Conservation (phyloP, 148 eudicot genomes). For the Nepenthes gracilis region DNA sequence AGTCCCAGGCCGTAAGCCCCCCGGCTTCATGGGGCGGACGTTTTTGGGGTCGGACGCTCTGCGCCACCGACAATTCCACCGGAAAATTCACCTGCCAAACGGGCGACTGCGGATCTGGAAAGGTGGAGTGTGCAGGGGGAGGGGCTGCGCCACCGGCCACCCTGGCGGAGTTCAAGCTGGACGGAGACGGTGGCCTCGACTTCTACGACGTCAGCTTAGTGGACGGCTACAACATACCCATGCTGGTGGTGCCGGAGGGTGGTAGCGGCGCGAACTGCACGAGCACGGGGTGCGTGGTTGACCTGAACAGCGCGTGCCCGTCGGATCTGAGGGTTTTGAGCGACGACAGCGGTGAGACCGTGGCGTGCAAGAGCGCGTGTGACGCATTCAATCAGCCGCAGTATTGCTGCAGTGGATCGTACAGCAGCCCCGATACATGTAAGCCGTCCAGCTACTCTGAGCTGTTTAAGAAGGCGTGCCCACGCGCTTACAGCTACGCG, state of each 20-base stretch:
- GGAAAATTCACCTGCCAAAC: conserved; percentile 56
- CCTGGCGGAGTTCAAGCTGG: conserved; percentile 56
- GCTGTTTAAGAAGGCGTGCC: conserved; percentile 64
- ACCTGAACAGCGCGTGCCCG: conserved; percentile 45
- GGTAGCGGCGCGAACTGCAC: conserved; percentile 50
- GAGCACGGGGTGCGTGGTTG: conserved; percentile 38
- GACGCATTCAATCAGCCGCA: conserved; percentile 31
- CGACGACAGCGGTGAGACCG: conserved; percentile 1
- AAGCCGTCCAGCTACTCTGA: conserved; percentile 53
- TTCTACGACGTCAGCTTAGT: conserved; percentile 78
- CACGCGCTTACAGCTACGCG: conserved; percentile 80
- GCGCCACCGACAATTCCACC: conserved; percentile 30
- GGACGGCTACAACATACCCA: conserved; percentile 73
- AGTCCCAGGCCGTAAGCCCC: conserved; percentile 22
- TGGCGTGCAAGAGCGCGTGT: conserved; percentile 62
- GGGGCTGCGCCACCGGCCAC: conserved; percentile 56
- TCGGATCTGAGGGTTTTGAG: conserved; percentile 25
- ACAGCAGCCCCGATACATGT: conserved; percentile 49
- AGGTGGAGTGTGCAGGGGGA: conserved; percentile 38
- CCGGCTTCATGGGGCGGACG: conserved; percentile 72
- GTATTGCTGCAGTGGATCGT: conserved; percentile 58
- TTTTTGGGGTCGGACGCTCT: conserved; percentile 61
- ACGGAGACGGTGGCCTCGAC: conserved; percentile 40
- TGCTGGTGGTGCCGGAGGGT: conserved; percentile 47
- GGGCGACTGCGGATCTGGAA: conserved; percentile 65